Conservation (phyloP, 1,139 yeast genomes). For the Hyphopichia wangnamkhiaoensis region DNA sequence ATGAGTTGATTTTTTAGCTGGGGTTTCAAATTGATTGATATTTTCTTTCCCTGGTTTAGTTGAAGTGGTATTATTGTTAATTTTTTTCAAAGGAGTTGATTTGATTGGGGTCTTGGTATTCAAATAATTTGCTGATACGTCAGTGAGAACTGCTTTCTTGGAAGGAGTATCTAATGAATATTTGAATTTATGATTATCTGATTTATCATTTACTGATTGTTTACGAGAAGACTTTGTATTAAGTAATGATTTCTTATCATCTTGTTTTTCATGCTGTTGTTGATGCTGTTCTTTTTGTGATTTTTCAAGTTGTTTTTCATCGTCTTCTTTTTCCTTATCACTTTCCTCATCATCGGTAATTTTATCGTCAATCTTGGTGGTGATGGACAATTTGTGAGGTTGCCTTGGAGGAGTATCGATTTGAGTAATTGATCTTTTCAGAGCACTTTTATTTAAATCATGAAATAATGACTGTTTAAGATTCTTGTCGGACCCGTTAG, state of each 20-base stretch:
- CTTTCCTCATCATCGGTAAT: constrained; percentile 16
- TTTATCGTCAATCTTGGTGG: constrained; percentile 17
- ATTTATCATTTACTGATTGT: neutral
- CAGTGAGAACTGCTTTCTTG: constrained; percentile 23
- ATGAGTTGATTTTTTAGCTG: constrained; percentile 18
- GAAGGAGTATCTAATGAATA: constrained; percentile 34
- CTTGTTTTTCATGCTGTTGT: too few species aligned
- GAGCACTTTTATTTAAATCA: constrained; percentile 27
- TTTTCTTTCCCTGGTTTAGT: constrained; percentile 1
- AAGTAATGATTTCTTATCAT: constrained; percentile 1
- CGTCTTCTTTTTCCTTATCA: constrained; percentile 9
- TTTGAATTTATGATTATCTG: constrained; percentile 8
- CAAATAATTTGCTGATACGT: constrained; percentile 20
- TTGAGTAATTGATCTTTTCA: constrained; percentile 37
- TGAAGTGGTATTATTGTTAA: neutral
- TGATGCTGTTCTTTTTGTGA: too few species aligned
- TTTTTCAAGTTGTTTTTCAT: constrained; percentile 12
- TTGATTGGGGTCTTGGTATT: constrained; percentile 15
- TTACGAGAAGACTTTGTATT: constrained; percentile 3
- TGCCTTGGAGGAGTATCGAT: constrained; percentile 46
- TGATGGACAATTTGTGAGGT: constrained; percentile 35
- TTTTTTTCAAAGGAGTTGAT: constrained; percentile 4
- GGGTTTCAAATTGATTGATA: constrained; percentile 21
- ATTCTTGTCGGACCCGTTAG: constrained; percentile 10
- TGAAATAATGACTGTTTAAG: constrained; percentile 19